phyloP scores from a whole-genome alignment of 2,329 filamentous ascomycete species.

The Venturia carpophila region DNA sequence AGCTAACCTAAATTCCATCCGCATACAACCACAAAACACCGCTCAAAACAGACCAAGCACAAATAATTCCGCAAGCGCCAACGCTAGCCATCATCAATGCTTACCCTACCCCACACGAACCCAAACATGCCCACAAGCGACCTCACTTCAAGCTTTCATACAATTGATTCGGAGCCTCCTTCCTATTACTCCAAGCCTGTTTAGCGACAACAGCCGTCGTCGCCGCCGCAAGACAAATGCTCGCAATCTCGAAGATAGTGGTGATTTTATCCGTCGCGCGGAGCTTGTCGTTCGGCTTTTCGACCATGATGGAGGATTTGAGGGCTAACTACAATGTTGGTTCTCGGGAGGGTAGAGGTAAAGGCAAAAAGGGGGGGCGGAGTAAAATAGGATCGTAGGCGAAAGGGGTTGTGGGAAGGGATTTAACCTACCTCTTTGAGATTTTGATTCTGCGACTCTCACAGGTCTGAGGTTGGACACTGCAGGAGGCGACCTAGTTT shows the following conservation, averaged over 20 bases:
- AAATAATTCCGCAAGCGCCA: no score
- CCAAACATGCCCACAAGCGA: background rate
- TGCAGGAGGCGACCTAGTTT: background rate
- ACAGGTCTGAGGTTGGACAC: background rate
- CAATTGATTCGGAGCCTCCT: background rate
- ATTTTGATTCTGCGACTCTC: background rate
- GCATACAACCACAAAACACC: no score
- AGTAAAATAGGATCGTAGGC: background rate
- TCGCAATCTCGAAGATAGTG: background rate
- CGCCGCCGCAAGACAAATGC: background rate
- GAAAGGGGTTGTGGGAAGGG: background rate
- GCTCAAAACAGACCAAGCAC: no score
- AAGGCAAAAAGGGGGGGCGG: background rate
- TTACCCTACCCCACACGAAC: no score
- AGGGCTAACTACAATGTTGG: background rate
- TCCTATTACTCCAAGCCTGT: background rate
- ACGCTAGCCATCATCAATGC: no score
- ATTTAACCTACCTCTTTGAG: background rate
- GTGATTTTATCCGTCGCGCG: background rate
- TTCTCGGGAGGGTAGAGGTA: background rate
- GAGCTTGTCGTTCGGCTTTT: background rate
- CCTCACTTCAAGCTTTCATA: background rate
- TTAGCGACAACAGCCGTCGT: background rate
- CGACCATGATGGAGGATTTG: slow-evolving; percentile 2
- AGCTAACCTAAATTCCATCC: no score